phyloP scores from a whole-genome alignment of 2,329 filamentous ascomycete genomes.

The Monosporascus cannonballus region DNA sequence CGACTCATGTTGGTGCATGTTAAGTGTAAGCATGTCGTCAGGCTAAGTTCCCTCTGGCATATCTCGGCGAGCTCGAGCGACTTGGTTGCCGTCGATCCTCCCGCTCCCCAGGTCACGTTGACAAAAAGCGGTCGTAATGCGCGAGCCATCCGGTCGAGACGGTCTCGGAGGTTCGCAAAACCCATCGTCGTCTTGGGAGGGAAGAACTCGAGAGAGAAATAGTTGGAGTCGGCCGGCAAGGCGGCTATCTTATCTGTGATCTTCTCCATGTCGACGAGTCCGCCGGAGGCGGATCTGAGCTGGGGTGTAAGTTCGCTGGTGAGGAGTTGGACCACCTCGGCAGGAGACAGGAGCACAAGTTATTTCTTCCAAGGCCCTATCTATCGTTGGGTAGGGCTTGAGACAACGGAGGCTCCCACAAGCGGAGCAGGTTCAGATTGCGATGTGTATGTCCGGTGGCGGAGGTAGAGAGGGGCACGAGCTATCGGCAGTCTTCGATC shows the following conservation, averaged over 20 bases:
- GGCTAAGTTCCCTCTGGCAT: conserved; percentile 82
- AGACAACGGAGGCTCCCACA: no score
- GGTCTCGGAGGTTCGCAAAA: conserved; percentile 86
- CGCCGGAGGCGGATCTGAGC: no score
- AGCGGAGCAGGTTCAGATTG: no score
- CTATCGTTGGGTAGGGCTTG: no score
- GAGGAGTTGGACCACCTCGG: no score
- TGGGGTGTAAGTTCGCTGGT: no score
- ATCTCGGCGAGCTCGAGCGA: conserved; percentile 92
- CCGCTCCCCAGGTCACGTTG: conserved; percentile 96
- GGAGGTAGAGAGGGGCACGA: no score
- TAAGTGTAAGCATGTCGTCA: conserved; percentile 92
- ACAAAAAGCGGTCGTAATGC: conserved; percentile 90
- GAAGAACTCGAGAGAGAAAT: conserved; percentile 99
- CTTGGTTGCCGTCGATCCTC: conserved; percentile 84
- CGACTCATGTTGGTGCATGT: conserved; percentile 98
- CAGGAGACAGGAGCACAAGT: no score
- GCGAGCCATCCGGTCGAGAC: conserved; percentile 90
- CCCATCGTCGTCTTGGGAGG: conserved; percentile 96
- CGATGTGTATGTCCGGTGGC: no score
- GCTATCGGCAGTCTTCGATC: no score
- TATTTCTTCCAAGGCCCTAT: no score
- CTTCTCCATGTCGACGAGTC: conserved; percentile 58
- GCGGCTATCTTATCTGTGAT: conserved; percentile 94
- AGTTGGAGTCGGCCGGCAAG: conserved; percentile 71